Conservation (phyloP, 805 yeast species). For the Kodamaea hsintzibuensis region DNA sequence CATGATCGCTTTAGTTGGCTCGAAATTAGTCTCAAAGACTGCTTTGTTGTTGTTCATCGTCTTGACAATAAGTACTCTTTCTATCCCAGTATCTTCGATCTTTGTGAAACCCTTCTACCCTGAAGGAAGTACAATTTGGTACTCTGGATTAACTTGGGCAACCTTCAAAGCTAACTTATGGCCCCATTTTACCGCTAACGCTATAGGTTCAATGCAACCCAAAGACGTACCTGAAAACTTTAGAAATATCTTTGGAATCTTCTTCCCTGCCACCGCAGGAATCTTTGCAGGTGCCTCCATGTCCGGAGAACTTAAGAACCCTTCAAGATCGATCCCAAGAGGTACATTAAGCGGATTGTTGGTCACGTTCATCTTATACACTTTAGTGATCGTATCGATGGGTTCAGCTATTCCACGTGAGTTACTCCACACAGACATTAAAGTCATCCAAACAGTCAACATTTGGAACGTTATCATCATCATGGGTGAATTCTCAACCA, state of each 20-base stretch:
- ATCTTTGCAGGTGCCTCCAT: constrained; percentile 98
- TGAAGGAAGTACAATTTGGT: constrained; percentile 39
- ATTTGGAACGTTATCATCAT: constrained; percentile 66
- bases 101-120: constrained; percentile 60
- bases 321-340: constrained; percentile 85
- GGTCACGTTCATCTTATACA: constrained; percentile 74
- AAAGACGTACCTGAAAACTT: constrained; percentile 63
- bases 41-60: constrained; percentile 73
- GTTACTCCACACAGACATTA: constrained; percentile 74
- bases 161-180: constrained; percentile 66
- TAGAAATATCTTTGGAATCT: constrained; percentile 85
- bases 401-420: constrained; percentile 81
- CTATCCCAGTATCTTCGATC: constrained; percentile 78
- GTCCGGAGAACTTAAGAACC: constrained; percentile 90
- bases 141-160: constrained; percentile 73
- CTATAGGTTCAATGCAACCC: constrained; percentile 80
- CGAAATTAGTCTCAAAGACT: constrained; percentile 76
- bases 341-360: constrained; percentile 90
- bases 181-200: constrained; percentile 84
- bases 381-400: constrained; percentile 77
- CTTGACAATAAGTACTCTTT: constrained; percentile 67
- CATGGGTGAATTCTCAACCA: constrained; percentile 89
- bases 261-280: constrained; percentile 98
- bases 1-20: constrained; percentile 75
- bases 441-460: constrained; percentile 81